Conservation (phyloP, 345 rosid species). For the Arabidopsis suecica region DNA sequence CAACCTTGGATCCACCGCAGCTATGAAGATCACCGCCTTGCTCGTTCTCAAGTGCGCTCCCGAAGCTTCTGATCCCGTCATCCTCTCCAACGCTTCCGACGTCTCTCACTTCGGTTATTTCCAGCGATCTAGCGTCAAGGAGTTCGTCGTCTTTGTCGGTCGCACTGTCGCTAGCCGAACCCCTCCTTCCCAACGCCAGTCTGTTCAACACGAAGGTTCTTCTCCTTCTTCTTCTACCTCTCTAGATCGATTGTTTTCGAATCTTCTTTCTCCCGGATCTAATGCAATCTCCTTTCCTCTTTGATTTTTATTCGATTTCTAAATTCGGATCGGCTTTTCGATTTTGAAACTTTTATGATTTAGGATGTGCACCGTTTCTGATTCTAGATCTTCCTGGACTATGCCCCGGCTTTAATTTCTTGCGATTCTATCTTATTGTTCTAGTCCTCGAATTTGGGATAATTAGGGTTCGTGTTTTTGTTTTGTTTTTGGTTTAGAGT, state of each 20-base stretch:
- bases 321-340: constrained; percentile 29
- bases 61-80: constrained; percentile 58
- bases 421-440: constrained; percentile 15
- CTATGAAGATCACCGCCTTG: constrained; percentile 94
- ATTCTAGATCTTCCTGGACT: constrained; percentile 19
- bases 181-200: constrained; percentile 83
- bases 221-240: neutral
- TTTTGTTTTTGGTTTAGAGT: constrained; percentile 52
- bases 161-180: constrained; percentile 96
- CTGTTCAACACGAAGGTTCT: constrained; percentile 91
- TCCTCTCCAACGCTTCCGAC: constrained; percentile 73
- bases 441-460: constrained; percentile 24
- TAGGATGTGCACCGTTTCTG: neutral
- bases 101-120: constrained; percentile 93
- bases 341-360: neutral
- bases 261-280: constrained; percentile 8
- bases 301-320: constrained; percentile 15
- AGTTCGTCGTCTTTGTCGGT: constrained; percentile 81
- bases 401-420: constrained; percentile 7
- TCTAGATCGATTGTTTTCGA: neutral
- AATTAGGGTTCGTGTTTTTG: constrained; percentile 25
- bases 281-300: neutral
- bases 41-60: constrained; percentile 75
- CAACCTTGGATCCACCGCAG: constrained; percentile 28
- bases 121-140: constrained; percentile 84